Conservation (phyloP, 1,139 yeast species). For the Blastobotrys apis region DNA sequence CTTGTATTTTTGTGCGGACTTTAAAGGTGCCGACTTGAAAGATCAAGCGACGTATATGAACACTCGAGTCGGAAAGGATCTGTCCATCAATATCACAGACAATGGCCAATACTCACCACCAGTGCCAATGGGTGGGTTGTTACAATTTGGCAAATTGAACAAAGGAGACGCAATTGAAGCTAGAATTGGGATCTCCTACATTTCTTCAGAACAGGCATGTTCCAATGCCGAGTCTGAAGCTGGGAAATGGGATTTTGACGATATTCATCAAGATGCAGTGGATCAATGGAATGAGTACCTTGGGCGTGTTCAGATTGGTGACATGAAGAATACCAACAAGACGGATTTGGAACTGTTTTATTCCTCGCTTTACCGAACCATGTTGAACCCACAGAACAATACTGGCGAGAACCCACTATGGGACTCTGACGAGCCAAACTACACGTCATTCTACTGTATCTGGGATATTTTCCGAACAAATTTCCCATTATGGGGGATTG, state of each 20-base stretch:
- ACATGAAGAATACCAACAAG: constrained; percentile 15
- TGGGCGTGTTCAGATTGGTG: constrained; percentile 4
- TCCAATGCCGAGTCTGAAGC: constrained; percentile 29
- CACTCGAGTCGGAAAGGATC: constrained; percentile 3
- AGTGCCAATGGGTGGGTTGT: constrained; percentile 10
- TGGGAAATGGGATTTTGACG: constrained; percentile 28
- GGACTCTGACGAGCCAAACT: constrained; percentile 33
- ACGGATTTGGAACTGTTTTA: constrained; percentile 32
- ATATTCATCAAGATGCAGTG: constrained; percentile 28
- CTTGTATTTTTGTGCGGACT: constrained; percentile 15
- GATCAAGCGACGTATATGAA: constrained; percentile 11
- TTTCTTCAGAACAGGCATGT: constrained; percentile 36
- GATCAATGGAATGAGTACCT: constrained; percentile 32
- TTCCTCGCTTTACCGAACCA: constrained; percentile 38
- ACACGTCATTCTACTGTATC: constrained; percentile 42
- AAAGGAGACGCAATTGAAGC: constrained; percentile 21
- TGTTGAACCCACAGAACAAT: constrained; percentile 38
- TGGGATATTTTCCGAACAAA: constrained; percentile 42
- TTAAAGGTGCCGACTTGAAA: constrained; percentile 10
- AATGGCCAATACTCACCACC: constrained; percentile 4
- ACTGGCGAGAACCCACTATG: constrained; percentile 40
- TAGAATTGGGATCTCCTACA: constrained; percentile 39
- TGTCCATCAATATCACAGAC: constrained; percentile 11
- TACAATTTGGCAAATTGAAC: constrained; percentile 7
- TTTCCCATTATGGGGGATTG: constrained; percentile 36